These are phyloP conservation scores for Fusarium acutatum DNA, from an alignment of 2,329 filamentous ascomycete species.

Conservation along the genomic window DNA sequence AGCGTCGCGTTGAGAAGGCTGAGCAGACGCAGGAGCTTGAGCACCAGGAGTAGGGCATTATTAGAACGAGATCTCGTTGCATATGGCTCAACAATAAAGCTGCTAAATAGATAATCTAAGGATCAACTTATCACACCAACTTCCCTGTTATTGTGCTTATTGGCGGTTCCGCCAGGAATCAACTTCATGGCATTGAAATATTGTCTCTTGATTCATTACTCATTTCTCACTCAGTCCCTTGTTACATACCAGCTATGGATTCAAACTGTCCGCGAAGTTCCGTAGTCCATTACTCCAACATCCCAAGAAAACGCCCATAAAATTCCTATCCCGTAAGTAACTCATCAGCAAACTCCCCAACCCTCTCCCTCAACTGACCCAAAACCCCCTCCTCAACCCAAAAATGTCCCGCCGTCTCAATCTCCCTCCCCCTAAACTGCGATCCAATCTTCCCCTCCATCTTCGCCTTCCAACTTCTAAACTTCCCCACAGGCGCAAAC, in stretches of 20 bases:
- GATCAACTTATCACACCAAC: not conserved
- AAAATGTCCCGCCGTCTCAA: constrained; percentile 68
- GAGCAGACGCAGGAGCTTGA: constrained; percentile 22
- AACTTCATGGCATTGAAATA: not conserved
- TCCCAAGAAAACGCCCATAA: not conserved
- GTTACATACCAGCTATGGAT: no score
- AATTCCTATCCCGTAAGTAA: constrained; percentile 15
- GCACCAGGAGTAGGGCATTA: not conserved
- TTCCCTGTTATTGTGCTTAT: not conserved
- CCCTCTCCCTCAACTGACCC: constrained; percentile 38
- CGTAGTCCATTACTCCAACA: not conserved
- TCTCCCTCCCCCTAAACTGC: constrained; percentile 57
- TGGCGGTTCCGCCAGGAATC: accelerated
- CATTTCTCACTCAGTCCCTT: not conserved
- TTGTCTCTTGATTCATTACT: not conserved
- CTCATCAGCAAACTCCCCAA: constrained; percentile 42
- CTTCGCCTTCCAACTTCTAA: constrained; percentile 71
- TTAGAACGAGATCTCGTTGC: accelerated
- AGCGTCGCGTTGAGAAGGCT: constrained; percentile 17
- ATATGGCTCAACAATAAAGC: not conserved
- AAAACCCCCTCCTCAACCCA: constrained; percentile 66
- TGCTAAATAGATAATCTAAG: not conserved
- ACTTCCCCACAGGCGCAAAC: constrained; percentile 73
- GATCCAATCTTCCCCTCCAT: constrained; percentile 56
- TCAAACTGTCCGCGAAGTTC: no score